Base-by-base conservation (phyloP, 768 basidiomycete species). In the Auricularia auricula-judae region DNA sequence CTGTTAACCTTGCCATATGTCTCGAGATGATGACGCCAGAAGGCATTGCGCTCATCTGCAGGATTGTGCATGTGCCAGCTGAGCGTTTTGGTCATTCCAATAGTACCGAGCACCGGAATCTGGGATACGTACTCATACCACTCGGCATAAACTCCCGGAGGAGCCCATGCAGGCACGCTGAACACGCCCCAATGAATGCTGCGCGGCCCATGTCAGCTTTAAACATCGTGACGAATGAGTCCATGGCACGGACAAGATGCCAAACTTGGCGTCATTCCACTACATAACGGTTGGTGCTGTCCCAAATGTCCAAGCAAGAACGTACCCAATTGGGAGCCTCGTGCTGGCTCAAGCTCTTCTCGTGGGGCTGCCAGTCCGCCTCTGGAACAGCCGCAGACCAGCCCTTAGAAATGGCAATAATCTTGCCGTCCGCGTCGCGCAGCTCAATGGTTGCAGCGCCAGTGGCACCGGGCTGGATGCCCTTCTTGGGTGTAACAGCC, bases 251-350 rank as follows among this genome's bases (percentile, higher is more conserved):
- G 66, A 83, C 82, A 83, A 84, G 18, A 84, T 83, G 10, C 83
- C 84, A 67, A 76, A 84, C 70, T 84, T 85, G 14, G 79, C 81
- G 42, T 77, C 73, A 64, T 74, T 78, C 77, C 78, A 85, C 82
- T 82, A 21, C 43, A 21, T 67, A 56, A 68, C 39, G 43, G 3
- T 21, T 14, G 35, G 4, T 12, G 36, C 34, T 33, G 21, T 42
- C 23, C 5, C 1, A 51, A 62, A 47, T 11, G 61, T 42, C 39
- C 2, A 61, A 44, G 35, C 7, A 65, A 7, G 43, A 35, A 70
- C 76, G 33, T 61, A 83, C 82, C 84, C 84, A 86, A 33, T 74
- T 74, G 0, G 84, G 85, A 1, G 81, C 75, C 66, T 86, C 83
- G 61, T 84, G 83, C 39, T 72, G 73, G 1, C 71, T 74, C 64